phyloP scores from a whole-genome alignment of 495 filamentous ascomycete genomes.

The Letharia columbiana region DNA sequence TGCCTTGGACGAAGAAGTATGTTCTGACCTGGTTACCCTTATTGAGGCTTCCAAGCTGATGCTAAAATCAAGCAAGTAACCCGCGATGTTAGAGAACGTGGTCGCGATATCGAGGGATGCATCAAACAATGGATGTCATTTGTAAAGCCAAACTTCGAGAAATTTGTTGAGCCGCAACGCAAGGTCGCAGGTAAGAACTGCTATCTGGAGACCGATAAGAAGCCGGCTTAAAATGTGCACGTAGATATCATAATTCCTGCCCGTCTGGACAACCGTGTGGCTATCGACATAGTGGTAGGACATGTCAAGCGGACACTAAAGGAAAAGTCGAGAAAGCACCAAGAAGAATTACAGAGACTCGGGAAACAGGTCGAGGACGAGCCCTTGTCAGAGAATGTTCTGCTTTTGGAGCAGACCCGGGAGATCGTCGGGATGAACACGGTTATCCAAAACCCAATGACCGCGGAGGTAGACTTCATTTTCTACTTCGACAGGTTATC shows the following conservation, averaged over 20 bases:
- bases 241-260: slow-evolving; percentile 89
- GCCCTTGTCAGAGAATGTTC: slow-evolving; percentile 62
- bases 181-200: slow-evolving; percentile 54
- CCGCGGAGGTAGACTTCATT: slow-evolving; percentile 79
- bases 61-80: slow-evolving; percentile 48
- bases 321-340: slow-evolving; percentile 79
- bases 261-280: slow-evolving; percentile 86
- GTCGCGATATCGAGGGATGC: slow-evolving; percentile 82
- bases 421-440: slow-evolving; percentile 86
- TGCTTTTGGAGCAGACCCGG: slow-evolving; percentile 60
- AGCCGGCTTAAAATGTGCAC: not conserved
- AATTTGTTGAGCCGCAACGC: slow-evolving; percentile 83
- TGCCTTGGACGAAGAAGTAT: slow-evolving; percentile 86
- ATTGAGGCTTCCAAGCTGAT: slow-evolving; percentile 21
- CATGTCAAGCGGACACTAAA: slow-evolving; percentile 76
- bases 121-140: slow-evolving; percentile 97
- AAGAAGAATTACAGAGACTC: slow-evolving; percentile 62
- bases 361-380: slow-evolving; percentile 58
- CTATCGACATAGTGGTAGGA: slow-evolving; percentile 91
- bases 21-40: slow-evolving; percentile 25
- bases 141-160: slow-evolving; percentile 91
- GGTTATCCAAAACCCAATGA: slow-evolving; percentile 73
- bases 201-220: not conserved
- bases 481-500: slow-evolving; percentile 91
- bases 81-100: slow-evolving; percentile 77